Conservation (phyloP, 805 yeast species). For the Maudiozyma barnettii region DNA sequence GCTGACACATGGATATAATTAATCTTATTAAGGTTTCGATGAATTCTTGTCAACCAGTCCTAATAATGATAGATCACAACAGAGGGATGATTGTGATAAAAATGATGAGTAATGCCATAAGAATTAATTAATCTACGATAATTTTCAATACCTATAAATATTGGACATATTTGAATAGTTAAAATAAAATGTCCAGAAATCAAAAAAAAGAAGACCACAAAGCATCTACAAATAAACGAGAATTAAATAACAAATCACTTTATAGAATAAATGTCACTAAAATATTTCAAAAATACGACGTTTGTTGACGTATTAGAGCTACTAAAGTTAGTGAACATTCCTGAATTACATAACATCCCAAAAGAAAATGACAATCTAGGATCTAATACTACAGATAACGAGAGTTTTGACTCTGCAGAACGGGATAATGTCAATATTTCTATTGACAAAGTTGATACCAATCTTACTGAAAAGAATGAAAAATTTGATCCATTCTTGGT, state of each 20-base stretch:
- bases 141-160: no score
- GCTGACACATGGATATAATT: no score
- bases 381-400: not conserved
- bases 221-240: not conserved
- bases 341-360: conserved; percentile 2
- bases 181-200: no score
- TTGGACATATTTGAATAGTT: no score
- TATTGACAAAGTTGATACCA: not conserved
- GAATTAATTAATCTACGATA: no score
- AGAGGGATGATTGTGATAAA: no score
- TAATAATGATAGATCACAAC: no score
- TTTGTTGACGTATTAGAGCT: conserved; percentile 16
- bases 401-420: not conserved
- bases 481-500: conserved; percentile 20
- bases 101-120: no score
- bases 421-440: not conserved
- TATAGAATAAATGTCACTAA: not conserved
- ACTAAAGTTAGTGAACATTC: conserved; percentile 5
- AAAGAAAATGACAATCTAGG: not conserved
- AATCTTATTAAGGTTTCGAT: no score
- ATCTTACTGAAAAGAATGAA: not conserved
- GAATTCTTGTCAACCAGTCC: no score
- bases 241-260: not conserved
- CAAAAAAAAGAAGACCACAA: no score
- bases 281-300: conserved; percentile 11